Base-by-base conservation (phyloP, 2,329 filamentous ascomycete species). In the Pseudogymnoascus sp. region DNA sequence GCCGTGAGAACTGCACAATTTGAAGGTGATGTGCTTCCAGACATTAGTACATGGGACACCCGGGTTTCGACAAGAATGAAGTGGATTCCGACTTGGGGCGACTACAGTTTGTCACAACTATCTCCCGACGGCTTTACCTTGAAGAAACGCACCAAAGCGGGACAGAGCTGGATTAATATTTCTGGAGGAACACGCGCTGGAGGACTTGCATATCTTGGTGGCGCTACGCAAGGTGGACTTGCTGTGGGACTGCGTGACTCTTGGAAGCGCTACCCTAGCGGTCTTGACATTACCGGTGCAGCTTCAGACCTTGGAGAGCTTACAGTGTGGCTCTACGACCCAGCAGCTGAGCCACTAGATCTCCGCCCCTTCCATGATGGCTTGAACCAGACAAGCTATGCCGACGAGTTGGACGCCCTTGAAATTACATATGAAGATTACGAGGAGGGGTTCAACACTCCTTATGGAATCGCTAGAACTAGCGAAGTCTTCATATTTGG, bases 371-470 rank as follows among this genome's bases (percentile, higher is more conserved):
- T 80, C 61, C 83, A 86, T 54, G 81, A 86, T 63, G 80, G 81
- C 0, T 69, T 86, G 6, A 81, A 81, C 0, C 67, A 81, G 65
- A 76, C 83, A 43, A 80, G 76, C 0, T 86, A 84, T 62, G 74
- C 73, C 0, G 76, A 85, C 16, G 79, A 87, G 67, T 71, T 85
- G 0, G 82, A 85, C 62, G 84, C 81, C 1, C 75, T 86, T 0
- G 77, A 84, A 25, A 81, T 86, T 20, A 87, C 84, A 0, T 87
- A 87, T 62, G 84, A 87, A 62, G 83, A 86, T 63, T 86, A 77
- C 63, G 82, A 86, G 62, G 71, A 70, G 0, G 78, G 77, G 0
- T 83, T 82, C 41, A 75, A 80, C 61, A 84, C 80, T 0, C 79
- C 83, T 0, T 79, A 81, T 57, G 84, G 84, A 0, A 79, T 86